Evolutionary conservation across 768 basidiomycete species (phyloP).

Genomic region (Rhodotorula sphaerocarpa): DNA sequence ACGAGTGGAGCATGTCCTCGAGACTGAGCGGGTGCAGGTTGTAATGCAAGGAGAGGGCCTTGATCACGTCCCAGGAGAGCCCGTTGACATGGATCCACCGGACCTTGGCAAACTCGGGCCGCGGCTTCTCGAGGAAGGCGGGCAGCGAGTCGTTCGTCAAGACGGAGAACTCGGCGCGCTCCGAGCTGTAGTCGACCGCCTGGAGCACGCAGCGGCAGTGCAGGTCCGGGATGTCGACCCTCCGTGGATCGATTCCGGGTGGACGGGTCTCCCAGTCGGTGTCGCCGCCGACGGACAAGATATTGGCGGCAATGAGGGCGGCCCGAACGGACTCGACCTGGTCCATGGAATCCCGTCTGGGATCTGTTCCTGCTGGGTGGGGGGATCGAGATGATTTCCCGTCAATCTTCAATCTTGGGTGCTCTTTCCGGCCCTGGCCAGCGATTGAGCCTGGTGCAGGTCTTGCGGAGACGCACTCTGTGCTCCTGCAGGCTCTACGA

Average conservation of each 20-base stretch:
- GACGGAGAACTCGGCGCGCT: conserved; percentile 13
- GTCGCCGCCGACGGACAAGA: not conserved
- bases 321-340: not conserved
- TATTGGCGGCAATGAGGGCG: conserved; percentile 15
- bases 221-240: conserved; percentile 18
- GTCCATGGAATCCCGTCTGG: too few species aligned
- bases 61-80: conserved; percentile 63
- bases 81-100: conserved; percentile 69
- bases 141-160: conserved; percentile 7
- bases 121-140: not conserved
- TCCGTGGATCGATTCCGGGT: conserved; percentile 13
- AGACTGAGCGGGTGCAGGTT: conserved; percentile 64
- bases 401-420: too few species aligned
- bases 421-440: too few species aligned
- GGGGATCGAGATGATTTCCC: too few species aligned
- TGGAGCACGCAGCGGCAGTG: conserved; percentile 6
- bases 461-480: not conserved
- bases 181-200: conserved; percentile 6
- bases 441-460: too few species aligned
- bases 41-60: conserved; percentile 58
- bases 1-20: conserved; percentile 60
- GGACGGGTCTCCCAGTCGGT: conserved; percentile 11
- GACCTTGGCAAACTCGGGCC: conserved; percentile 43
- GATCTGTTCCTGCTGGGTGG: not conserved
- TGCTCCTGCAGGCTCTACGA: not conserved